These are phyloP conservation scores for sweet orange (Citrus sinensis) DNA, from an alignment of 345 rosid species.

Conservation along the genomic window DVS_A1.0 CM039165.1:33906501-33907000, in stretches of 20 bases:
- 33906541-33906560: no score
- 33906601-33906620: no score
- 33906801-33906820: conserved; percentile 23
- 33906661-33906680: conserved; percentile 41
- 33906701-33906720: conserved; percentile 36
- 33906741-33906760: conserved; percentile 45
- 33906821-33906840: conserved; percentile 31
- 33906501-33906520: no score
- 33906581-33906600: no score
- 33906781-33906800: conserved; percentile 9
- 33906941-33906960: conserved; percentile 32
- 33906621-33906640: not conserved
- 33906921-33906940: conserved; percentile 36
- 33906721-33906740: conserved; percentile 56
- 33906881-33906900: conserved; percentile 31
- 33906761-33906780: conserved; percentile 21
- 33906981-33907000: conserved; percentile 25
- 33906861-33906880: conserved; percentile 48
- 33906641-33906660: not conserved
- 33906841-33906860: conserved; percentile 41
- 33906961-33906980: conserved; percentile 24
- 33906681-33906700: conserved; percentile 52
- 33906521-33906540: no score
- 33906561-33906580: no score
- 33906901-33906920: conserved; percentile 43